Evolutionary conservation across 2,329 filamentous ascomycete genomes (phyloP).

Genomic region (Colletotrichum acutatum): DNA sequence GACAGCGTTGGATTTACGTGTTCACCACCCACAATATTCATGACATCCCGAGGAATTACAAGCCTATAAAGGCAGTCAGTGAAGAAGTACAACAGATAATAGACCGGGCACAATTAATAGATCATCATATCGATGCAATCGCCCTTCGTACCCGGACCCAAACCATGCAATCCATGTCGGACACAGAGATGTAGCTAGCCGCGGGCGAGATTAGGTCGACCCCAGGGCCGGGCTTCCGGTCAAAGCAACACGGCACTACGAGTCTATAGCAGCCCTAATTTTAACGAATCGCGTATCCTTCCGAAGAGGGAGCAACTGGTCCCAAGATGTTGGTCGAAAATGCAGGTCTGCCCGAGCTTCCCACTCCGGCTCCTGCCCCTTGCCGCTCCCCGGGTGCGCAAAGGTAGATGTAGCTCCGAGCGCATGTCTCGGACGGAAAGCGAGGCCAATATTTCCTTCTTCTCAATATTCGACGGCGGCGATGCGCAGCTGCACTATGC

Average conservation of each 20-base stretch:
- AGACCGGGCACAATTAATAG: neutral
- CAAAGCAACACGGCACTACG: neutral
- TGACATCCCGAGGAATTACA: neutral
- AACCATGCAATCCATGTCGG: neutral
- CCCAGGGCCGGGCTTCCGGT: neutral
- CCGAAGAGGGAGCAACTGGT: neutral
- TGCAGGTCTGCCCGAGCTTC: neutral
- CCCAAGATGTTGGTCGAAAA: neutral
- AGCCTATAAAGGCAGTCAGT: neutral
- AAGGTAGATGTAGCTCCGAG: neutral
- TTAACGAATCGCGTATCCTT: neutral
- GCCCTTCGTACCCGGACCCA: slow-evolving; percentile 1
- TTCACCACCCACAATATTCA: neutral
- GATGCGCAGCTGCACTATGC: neutral
- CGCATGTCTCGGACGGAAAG: neutral
- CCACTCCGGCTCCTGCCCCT: too few species aligned
- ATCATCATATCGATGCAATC: slow-evolving; percentile 12
- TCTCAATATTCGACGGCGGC: neutral
- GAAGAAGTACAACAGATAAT: too few species aligned
- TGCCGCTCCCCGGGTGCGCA: neutral
- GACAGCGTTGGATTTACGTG: too few species aligned
- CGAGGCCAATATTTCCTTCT: neutral
- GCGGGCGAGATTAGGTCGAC: slow-evolving; percentile 20
- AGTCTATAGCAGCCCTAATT: neutral
- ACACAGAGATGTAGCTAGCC: neutral